These are phyloP conservation scores for Biscogniauxia sp. DNA, from an alignment of 2,329 filamentous ascomycete species.

Conservation along the genomic window DNA sequence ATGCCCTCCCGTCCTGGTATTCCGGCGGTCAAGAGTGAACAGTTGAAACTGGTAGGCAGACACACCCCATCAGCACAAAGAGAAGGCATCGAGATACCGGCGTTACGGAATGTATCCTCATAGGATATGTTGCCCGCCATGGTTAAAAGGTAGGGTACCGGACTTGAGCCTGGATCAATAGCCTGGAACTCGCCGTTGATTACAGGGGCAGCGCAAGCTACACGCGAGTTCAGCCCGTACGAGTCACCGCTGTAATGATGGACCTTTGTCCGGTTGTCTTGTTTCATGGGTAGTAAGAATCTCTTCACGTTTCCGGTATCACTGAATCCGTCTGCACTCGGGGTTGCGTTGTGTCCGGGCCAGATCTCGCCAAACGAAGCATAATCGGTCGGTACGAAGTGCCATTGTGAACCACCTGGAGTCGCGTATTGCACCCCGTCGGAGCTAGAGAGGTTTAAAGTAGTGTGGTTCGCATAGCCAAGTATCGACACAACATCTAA, in stretches of 20 bases:
- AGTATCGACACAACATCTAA: slow-evolving; percentile 12
- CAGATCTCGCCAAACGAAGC: slow-evolving; percentile 17
- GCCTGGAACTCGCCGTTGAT: slow-evolving; percentile 8
- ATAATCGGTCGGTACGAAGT: slow-evolving; percentile 14
- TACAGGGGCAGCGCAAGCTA: slow-evolving; percentile 9
- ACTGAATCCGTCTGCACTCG: slow-evolving; percentile 13
- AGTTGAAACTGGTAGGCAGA: slow-evolving; percentile 19
- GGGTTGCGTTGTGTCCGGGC: slow-evolving; percentile 1
- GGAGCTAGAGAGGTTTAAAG: slow-evolving; percentile 12
- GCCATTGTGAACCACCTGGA: slow-evolving; percentile 5
- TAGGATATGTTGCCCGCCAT: slow-evolving; percentile 19
- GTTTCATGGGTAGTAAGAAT: slow-evolving; percentile 15
- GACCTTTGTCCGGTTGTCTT: slow-evolving; percentile 11
- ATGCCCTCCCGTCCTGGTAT: slow-evolving; percentile 7
- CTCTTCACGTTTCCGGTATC: slow-evolving; percentile 22
- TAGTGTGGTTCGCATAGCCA: slow-evolving; percentile 8
- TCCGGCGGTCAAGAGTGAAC: slow-evolving; percentile 12
- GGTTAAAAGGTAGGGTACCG: slow-evolving; percentile 9
- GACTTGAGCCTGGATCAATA: slow-evolving; percentile 3
- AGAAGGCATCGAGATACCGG: slow-evolving; percentile 12
- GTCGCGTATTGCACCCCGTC: slow-evolving; percentile 1
- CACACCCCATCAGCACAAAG: slow-evolving; percentile 13
- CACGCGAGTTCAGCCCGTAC: slow-evolving; percentile 15
- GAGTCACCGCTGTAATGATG: slow-evolving; percentile 14
- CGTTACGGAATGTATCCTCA: slow-evolving; percentile 9